phyloP scores from a whole-genome alignment of 495 filamentous ascomycete genomes.

The Xylaria nigripes region DNA sequence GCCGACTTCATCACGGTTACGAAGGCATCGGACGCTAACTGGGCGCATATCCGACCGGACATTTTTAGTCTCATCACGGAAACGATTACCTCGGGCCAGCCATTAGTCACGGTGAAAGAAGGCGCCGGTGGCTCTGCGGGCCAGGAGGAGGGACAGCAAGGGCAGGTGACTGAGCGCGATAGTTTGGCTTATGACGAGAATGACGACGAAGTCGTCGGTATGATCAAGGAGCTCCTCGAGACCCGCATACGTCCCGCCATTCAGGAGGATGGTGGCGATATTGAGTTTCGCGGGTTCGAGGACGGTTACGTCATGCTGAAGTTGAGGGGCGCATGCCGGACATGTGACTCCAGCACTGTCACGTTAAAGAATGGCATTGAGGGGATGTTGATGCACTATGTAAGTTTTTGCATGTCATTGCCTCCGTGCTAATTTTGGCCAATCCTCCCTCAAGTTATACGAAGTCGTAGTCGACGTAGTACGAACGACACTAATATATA shows the following conservation, averaged over 20 bases:
- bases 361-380: conserved; percentile 96
- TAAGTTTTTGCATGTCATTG: conserved; percentile 23
- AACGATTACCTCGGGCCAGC: conserved; percentile 70
- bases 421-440: neutral
- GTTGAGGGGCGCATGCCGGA: conserved; percentile 84
- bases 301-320: conserved; percentile 80
- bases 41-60: conserved; percentile 92
- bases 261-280: conserved; percentile 95
- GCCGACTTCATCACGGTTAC: conserved; percentile 94
- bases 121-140: conserved; percentile 31
- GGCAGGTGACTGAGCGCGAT: conserved; percentile 45
- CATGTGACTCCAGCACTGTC: conserved; percentile 91
- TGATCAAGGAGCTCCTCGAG: conserved; percentile 98
- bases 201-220: conserved; percentile 86
- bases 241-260: conserved; percentile 91
- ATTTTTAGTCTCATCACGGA: conserved; percentile 93
- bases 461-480: neutral
- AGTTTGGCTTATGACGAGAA: conserved; percentile 72
- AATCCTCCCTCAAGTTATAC: too few species aligned
- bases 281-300: conserved; percentile 85
- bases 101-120: conserved; percentile 67
- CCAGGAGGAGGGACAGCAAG: conserved; percentile 14
- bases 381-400: conserved; percentile 81
- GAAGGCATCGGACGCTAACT: conserved; percentile 76
- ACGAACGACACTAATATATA: conserved; percentile 9